A percentile compares a stretch with the other conserved stretches of the same genome.
phyloP scores from a whole-genome alignment of 768 basidiomycete genomes.

The Russula sp. region DNA sequence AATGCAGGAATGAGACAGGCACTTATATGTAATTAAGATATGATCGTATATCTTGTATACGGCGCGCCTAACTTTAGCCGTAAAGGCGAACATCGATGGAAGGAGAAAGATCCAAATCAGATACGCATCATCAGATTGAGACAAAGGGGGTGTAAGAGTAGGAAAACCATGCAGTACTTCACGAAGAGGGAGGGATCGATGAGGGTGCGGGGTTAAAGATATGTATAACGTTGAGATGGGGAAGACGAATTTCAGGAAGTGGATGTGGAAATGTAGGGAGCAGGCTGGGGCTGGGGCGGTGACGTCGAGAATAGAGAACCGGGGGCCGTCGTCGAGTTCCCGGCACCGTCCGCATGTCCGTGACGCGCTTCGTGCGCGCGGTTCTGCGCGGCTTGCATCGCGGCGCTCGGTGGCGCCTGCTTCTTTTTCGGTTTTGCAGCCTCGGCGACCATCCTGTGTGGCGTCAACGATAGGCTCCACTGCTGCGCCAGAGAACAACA shows the following conservation, averaged over 20 bases:
- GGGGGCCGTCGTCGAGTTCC: background rate
- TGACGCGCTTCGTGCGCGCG: constrained; percentile 6
- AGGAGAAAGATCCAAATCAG: background rate
- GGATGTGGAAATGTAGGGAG: background rate
- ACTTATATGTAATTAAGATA: background rate
- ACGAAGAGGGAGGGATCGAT: background rate
- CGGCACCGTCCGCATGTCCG: background rate
- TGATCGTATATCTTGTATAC: background rate
- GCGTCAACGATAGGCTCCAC: too few relatives aligned
- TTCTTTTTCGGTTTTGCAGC: constrained; percentile 63
- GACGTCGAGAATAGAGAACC: background rate
- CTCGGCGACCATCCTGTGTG: constrained; percentile 72
- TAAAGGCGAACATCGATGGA: background rate
- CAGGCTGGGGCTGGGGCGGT: background rate
- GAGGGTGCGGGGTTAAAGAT: too few relatives aligned
- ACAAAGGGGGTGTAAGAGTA: background rate
- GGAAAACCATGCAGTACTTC: too few relatives aligned
- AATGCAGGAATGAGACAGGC: background rate
- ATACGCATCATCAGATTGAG: background rate
- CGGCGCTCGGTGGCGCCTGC: constrained; percentile 7
- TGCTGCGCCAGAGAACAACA: constrained; percentile 21
- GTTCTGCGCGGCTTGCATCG: constrained; percentile 5
- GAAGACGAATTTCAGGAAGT: too few relatives aligned
- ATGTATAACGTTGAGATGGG: too few relatives aligned
- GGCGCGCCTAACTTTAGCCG: background rate